Conservation (phyloP, 116 monocot species). For the Papilionanthe hybrid region DNA sequence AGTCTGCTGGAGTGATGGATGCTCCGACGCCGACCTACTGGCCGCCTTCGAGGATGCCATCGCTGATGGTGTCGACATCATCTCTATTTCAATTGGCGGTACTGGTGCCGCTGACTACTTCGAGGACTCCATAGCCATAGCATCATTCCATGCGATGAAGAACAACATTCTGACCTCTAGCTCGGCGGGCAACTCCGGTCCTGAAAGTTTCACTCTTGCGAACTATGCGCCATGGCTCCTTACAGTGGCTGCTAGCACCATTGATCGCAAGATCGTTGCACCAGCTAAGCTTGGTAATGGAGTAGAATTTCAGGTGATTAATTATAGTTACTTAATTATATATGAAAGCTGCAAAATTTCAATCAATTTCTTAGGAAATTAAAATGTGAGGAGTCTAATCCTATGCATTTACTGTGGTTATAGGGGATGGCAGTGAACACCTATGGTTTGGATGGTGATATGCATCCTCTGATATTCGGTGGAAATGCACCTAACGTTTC, state of each 20-base stretch:
- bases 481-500: not conserved
- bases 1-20: slow-evolving; percentile 13
- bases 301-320: not conserved
- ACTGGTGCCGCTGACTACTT: not conserved
- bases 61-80: slow-evolving; percentile 28
- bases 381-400: too few relatives aligned
- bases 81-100: slow-evolving; percentile 19
- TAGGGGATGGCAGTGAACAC: slow-evolving; percentile 28
- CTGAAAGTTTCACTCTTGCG: not conserved
- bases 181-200: slow-evolving; percentile 16
- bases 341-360: too few relatives aligned
- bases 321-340: too few relatives aligned
- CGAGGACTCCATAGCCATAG: slow-evolving; percentile 22
- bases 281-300: slow-evolving; percentile 8
- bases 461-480: slow-evolving; percentile 13
- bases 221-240: slow-evolving; percentile 19
- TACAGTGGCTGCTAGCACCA: slow-evolving; percentile 18
- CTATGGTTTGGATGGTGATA: not conserved
- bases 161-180: slow-evolving; percentile 11
- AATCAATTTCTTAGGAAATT: too few relatives aligned
- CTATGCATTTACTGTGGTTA: too few relatives aligned
- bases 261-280: slow-evolving; percentile 12
- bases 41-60: slow-evolving; percentile 30
- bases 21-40: slow-evolving; percentile 9
- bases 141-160: slow-evolving; percentile 32